Conservation (phyloP, 2,329 filamentous ascomycete species). For the Escovopsis sp. region DNA sequence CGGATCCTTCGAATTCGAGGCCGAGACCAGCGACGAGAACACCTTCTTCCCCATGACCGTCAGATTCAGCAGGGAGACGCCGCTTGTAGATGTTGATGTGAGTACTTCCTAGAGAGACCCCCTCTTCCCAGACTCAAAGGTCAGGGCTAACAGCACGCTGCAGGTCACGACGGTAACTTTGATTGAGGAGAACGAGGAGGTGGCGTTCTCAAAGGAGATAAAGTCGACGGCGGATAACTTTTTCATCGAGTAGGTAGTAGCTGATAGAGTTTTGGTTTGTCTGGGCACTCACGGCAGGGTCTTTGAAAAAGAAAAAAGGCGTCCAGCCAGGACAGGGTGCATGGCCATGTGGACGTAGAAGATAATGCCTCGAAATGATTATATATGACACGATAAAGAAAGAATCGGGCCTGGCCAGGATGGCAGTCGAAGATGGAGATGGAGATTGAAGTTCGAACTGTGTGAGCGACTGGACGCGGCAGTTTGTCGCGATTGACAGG, state of each 20-base stretch:
- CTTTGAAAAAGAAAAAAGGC: too few species aligned
- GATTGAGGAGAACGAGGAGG: slow-evolving; percentile 61
- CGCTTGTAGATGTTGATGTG: slow-evolving; percentile 89
- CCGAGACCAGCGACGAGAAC: slow-evolving; percentile 70
- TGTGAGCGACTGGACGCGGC: too few species aligned
- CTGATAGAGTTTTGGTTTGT: slow-evolving; percentile 4
- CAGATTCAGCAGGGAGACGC: slow-evolving; percentile 70
- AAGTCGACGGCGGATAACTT: slow-evolving; percentile 65
- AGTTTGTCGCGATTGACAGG: too few species aligned
- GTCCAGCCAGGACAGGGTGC: too few species aligned
- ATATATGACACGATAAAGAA: too few species aligned
- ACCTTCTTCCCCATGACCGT: slow-evolving; percentile 98
- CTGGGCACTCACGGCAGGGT: slow-evolving; percentile 1
- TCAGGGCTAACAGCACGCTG: slow-evolving; percentile 5
- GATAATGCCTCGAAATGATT: slow-evolving; percentile 3
- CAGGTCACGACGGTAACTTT: slow-evolving; percentile 54
- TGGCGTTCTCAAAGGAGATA: slow-evolving; percentile 71
- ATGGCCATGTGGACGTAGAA: slow-evolving; percentile 4
- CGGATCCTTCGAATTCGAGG: slow-evolving; percentile 92
- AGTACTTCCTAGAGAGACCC: slow-evolving; percentile 24
- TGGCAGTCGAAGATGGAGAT: too few species aligned
- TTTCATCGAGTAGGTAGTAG: slow-evolving; percentile 48
- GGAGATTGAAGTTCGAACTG: too few species aligned
- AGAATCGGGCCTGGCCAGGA: too few species aligned
- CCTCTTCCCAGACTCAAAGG: neutral